Percentiles rank a stretch among this genome's conserved stretches.
phyloP scores from a whole-genome alignment of 139 green algal species.

The Chlamydomonas applanata region DNA sequence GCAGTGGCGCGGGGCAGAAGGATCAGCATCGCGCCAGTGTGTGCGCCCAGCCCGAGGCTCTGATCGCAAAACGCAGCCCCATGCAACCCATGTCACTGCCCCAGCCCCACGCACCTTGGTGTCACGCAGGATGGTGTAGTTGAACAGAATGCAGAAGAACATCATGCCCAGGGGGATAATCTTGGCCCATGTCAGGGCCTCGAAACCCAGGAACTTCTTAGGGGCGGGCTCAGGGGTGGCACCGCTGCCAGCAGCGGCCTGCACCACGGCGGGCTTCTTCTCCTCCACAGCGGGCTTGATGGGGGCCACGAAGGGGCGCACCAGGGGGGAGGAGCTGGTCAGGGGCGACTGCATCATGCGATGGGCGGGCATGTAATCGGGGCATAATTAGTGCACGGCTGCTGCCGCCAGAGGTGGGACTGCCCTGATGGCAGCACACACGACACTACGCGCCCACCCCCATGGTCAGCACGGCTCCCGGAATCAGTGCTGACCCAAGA shows the following conservation, averaged over 20 bases:
- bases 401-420: too few relatives aligned
- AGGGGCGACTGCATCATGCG: conserved; percentile 1
- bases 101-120: conserved; percentile 77
- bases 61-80: neutral
- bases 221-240: conserved; percentile 11
- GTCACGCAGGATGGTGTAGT: conserved; percentile 99
- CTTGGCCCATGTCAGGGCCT: conserved; percentile 78
- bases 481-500: neutral
- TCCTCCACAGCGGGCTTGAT: neutral
- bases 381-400: too few relatives aligned
- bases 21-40: neutral
- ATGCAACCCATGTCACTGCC: neutral
- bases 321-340: neutral
- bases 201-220: conserved; percentile 61
- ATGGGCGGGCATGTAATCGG: too few relatives aligned
- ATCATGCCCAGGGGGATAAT: conserved; percentile 92
- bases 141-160: conserved; percentile 99
- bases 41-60: neutral
- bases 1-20: conserved; percentile 24
- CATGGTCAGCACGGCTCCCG: neutral
- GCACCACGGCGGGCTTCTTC: neutral
- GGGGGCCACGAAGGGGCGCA: neutral
- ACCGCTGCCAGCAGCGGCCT: neutral
- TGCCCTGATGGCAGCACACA: neutral
- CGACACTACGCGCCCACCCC: neutral